Evolutionary conservation across 2,329 filamentous ascomycete genomes (phyloP).

Genomic region (Ramularia collo-cygni): DNA sequence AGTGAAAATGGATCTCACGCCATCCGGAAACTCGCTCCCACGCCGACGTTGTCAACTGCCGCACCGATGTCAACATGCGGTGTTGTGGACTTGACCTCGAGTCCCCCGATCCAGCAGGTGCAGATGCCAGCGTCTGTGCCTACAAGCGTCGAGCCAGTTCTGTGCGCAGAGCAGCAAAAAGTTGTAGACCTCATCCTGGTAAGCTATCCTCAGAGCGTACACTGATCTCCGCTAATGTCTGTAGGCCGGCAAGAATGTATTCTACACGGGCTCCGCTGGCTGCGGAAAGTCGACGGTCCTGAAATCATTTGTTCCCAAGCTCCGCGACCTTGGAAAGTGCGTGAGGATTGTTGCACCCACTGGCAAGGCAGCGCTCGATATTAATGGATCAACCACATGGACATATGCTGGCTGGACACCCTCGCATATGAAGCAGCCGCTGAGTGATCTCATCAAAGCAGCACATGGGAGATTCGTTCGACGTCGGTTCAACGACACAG

Average conservation of each 20-base stretch:
- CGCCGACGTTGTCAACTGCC: too few species aligned
- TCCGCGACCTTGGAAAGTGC: conserved; percentile 29
- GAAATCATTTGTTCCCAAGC: conserved; percentile 39
- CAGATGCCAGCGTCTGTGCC: neutral
- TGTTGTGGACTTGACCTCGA: conserved; percentile 7
- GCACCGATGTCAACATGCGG: too few species aligned
- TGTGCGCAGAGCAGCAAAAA: conserved; percentile 14
- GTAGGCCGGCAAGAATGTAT: conserved; percentile 47
- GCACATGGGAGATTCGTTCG: conserved; percentile 31
- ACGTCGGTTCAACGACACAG: conserved; percentile 37
- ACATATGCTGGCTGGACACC: conserved; percentile 52
- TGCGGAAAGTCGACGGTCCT: conserved; percentile 54
- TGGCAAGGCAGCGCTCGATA: conserved; percentile 51
- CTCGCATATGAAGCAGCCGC: conserved; percentile 37
- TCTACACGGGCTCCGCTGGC: conserved; percentile 59
- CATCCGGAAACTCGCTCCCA: too few species aligned
- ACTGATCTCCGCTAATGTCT: neutral
- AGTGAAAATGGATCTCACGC: too few species aligned
- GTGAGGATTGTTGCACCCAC: conserved; percentile 55
- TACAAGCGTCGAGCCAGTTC: conserved; percentile 5
- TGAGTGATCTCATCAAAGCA: conserved; percentile 24
- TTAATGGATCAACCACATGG: conserved; percentile 52
- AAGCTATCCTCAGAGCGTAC: neutral
- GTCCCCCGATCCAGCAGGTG: conserved; percentile 1
- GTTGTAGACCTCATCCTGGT: conserved; percentile 15